These are phyloP conservation scores for Houttuynia cordata DNA, from an alignment of 164 flowering plant genomes.

Conservation along the genomic window DNA sequence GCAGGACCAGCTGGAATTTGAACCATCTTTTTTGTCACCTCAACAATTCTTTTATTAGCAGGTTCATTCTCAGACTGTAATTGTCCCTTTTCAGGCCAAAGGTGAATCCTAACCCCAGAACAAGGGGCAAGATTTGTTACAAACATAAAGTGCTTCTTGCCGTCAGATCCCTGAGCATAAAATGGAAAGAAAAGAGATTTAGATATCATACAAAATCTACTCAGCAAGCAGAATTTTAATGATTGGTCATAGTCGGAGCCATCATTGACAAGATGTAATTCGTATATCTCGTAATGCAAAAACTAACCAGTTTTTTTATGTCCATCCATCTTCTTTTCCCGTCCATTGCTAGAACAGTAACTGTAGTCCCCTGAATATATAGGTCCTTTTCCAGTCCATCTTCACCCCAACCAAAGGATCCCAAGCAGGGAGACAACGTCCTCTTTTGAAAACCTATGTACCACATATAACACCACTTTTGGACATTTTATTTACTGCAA, in stretches of 20 bases:
- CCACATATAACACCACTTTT: neutral
- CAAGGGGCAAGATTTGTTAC: conserved; percentile 95
- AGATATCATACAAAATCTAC: neutral
- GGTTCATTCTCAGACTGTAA: conserved; percentile 21
- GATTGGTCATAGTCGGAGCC: neutral
- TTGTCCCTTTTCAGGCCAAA: conserved; percentile 83
- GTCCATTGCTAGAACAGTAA: conserved; percentile 95
- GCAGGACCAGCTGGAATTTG: conserved; percentile 90
- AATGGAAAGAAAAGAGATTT: neutral
- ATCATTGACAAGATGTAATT: neutral
- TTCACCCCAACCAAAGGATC: conserved; percentile 55
- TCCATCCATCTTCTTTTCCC: conserved; percentile 98
- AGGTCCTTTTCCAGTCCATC: conserved; percentile 87
- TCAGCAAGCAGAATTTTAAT: neutral
- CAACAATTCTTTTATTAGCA: conserved; percentile 39
- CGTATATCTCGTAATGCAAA: neutral
- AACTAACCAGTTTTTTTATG: conserved; percentile 73
- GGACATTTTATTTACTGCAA: too few species aligned
- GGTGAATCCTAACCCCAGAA: conserved; percentile 87
- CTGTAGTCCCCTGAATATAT: conserved; percentile 54
- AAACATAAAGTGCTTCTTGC: conserved; percentile 68
- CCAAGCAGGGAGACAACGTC: conserved; percentile 43
- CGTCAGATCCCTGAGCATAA: conserved; percentile 48
- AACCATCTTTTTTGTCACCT: conserved; percentile 84
- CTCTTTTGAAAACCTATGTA: conserved; percentile 29